Evolutionary conservation across 768 basidiomycete species (phyloP).

Genomic region (Pleurotus eryngii): DNA sequence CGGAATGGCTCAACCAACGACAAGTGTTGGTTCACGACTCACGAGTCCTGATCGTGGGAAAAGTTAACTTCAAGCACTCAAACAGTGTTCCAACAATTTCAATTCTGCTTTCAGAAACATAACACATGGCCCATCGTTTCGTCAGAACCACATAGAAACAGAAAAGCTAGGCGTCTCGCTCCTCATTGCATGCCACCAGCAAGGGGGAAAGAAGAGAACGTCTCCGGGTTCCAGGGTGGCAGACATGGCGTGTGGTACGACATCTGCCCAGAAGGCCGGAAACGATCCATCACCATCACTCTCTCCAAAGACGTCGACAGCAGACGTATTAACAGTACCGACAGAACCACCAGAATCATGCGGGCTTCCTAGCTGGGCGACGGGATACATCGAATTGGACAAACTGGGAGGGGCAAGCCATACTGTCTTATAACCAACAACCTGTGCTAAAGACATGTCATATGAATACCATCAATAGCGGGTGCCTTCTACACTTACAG

Average conservation of each 20-base stretch:
- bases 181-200: constrained; percentile 95
- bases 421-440: constrained; percentile 84
- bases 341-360: constrained; percentile 25
- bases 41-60: constrained; percentile 3
- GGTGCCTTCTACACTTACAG: constrained; percentile 38
- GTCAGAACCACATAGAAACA: constrained; percentile 89
- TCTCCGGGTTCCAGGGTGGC: constrained; percentile 79
- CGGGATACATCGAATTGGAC: constrained; percentile 58
- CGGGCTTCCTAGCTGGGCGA: constrained; percentile 31
- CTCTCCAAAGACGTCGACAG: constrained; percentile 69
- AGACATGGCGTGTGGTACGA: constrained; percentile 56
- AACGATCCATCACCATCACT: constrained; percentile 22
- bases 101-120: neutral
- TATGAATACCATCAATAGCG: constrained; percentile 9
- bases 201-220: constrained; percentile 82
- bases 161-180: constrained; percentile 82
- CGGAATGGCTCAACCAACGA: constrained; percentile 4
- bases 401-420: constrained; percentile 82
- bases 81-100: constrained; percentile 1
- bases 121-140: neutral
- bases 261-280: constrained; percentile 53
- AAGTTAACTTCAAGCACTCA: neutral
- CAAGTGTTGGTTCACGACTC: neutral
- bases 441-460: constrained; percentile 57
- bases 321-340: constrained; percentile 78